Conservation (phyloP, 768 basidiomycete species). For the Mrakia gelida region DNA sequence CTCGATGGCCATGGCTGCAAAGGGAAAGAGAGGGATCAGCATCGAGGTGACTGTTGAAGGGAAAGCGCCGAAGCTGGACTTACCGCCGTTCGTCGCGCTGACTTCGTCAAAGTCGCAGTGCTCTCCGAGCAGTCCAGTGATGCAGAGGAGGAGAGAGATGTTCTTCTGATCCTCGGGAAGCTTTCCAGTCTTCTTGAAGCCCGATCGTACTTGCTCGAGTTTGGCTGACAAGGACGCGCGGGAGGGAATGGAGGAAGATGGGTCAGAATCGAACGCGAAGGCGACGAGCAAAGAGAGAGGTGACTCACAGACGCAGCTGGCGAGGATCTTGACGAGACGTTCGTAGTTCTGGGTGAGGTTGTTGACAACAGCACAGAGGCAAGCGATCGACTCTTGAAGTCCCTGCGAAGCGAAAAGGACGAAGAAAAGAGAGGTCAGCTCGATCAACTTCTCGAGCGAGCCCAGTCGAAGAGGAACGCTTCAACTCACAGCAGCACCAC, state of each 20-base stretch:
- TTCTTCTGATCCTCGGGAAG: conserved; percentile 33
- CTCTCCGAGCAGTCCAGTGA: conserved; percentile 78
- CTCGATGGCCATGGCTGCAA: background rate
- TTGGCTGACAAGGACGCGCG: conserved; percentile 30
- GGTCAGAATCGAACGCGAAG: background rate
- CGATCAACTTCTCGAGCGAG: conserved; percentile 34
- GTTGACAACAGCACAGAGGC: conserved; percentile 79
- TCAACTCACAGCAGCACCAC: conserved; percentile 36
- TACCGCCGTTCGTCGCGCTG: conserved; percentile 59
- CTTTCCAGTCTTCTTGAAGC: conserved; percentile 38
- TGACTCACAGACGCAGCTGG: conserved; percentile 72
- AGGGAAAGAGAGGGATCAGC: too few relatives aligned
- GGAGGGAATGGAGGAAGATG: background rate
- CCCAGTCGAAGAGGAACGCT: too few relatives aligned
- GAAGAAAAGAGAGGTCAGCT: conserved; percentile 35
- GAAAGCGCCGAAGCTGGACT: conserved; percentile 36
- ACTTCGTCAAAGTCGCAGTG: conserved; percentile 82
- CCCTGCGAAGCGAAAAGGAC: conserved; percentile 50
- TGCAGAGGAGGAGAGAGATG: conserved; percentile 63
- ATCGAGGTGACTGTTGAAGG: too few relatives aligned
- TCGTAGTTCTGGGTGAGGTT: conserved; percentile 81
- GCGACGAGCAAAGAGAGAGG: background rate
- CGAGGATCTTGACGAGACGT: conserved; percentile 70
- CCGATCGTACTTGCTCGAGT: conserved; percentile 59
- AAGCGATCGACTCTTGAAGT: conserved; percentile 86